Conservation (phyloP, 1,284 basidiomycete genomes). For the Singerocomus inundabilis region DNA sequence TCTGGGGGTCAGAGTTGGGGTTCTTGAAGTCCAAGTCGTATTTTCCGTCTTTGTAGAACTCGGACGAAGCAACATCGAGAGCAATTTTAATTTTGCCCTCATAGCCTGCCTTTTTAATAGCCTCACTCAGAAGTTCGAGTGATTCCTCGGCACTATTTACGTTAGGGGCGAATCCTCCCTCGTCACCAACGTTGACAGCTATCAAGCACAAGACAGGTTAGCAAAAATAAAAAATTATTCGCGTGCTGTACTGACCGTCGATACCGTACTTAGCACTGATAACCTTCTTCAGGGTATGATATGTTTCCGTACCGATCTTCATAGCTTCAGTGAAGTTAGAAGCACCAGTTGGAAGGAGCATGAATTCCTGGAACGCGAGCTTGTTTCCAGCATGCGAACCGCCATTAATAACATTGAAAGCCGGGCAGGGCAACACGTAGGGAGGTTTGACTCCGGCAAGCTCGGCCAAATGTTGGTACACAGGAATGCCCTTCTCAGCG, state of each 20-base stretch:
- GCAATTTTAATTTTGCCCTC: slow-evolving; percentile 99
- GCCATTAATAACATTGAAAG: slow-evolving; percentile 99
- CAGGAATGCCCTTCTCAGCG: slow-evolving; percentile 89
- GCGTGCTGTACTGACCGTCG: slow-evolving; percentile 64
- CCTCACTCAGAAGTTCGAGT: slow-evolving; percentile 92
- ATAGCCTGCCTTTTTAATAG: slow-evolving; percentile 97
- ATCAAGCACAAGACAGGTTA: slow-evolving; percentile 12
- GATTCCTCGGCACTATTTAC: slow-evolving; percentile 96
- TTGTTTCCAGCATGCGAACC: slow-evolving; percentile 99
- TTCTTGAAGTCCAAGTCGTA: slow-evolving; percentile 99
- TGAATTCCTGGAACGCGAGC: slow-evolving; percentile 99
- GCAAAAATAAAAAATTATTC: background rate
- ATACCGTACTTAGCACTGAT: slow-evolving; percentile 99
- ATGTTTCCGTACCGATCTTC: slow-evolving; percentile 98
- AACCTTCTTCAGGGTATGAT: slow-evolving; percentile 99
- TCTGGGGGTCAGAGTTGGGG: slow-evolving; percentile 96
- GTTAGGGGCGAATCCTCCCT: slow-evolving; percentile 99
- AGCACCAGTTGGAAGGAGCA: slow-evolving; percentile 97
- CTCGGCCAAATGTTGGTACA: slow-evolving; percentile 96
- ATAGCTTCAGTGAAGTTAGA: slow-evolving; percentile 92
- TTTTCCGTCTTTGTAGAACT: slow-evolving; percentile 99
- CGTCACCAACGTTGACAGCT: slow-evolving; percentile 99
- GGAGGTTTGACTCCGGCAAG: slow-evolving; percentile 94
- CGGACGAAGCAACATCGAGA: slow-evolving; percentile 98
- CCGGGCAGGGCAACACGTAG: slow-evolving; percentile 87